Percentiles rank a stretch among this genome's conserved stretches.
Conservation (phyloP, 2,329 filamentous ascomycete species). For the Fusarium sarcochroum region DNA sequence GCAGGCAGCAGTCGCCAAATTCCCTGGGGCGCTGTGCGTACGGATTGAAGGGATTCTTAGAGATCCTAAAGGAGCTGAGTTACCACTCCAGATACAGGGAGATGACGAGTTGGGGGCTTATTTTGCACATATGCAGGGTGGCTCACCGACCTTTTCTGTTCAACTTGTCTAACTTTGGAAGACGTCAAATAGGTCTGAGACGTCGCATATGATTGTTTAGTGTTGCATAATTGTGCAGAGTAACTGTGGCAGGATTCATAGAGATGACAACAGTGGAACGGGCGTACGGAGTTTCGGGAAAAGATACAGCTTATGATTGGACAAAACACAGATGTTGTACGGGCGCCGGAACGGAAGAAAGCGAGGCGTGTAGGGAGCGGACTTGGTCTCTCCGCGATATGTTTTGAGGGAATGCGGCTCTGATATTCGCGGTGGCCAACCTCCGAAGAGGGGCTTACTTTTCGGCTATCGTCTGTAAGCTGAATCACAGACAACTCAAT, state of each 20-base stretch:
- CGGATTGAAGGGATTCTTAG: conserved; percentile 77
- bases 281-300: conserved; percentile 45
- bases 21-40: conserved; percentile 70
- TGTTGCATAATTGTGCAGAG: conserved; percentile 4
- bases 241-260: background rate
- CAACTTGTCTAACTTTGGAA: conserved; percentile 53
- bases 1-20: conserved; percentile 72
- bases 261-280: conserved; percentile 14
- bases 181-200: conserved; percentile 27
- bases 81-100: conserved; percentile 75
- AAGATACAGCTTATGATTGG: conserved; percentile 32
- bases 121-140: conserved; percentile 71
- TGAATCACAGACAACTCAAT: background rate
- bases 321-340: conserved; percentile 1
- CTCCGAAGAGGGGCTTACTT: conserved; percentile 12
- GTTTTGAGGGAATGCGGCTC: conserved; percentile 8
- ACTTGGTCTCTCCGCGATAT: conserved; percentile 43
- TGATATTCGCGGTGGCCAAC: conserved; percentile 5
- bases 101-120: conserved; percentile 82
- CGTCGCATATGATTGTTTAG: conserved; percentile 12
- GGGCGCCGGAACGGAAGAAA: conserved; percentile 14
- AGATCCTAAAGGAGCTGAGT: conserved; percentile 70
- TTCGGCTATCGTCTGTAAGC: conserved; percentile 1
- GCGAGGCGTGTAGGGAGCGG: conserved; percentile 39
- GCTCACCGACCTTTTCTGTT: conserved; percentile 60